These are phyloP conservation scores for Chenopodium formosanum DNA, from an alignment of 148 eudicot species.

Conservation along the genomic window DNA sequence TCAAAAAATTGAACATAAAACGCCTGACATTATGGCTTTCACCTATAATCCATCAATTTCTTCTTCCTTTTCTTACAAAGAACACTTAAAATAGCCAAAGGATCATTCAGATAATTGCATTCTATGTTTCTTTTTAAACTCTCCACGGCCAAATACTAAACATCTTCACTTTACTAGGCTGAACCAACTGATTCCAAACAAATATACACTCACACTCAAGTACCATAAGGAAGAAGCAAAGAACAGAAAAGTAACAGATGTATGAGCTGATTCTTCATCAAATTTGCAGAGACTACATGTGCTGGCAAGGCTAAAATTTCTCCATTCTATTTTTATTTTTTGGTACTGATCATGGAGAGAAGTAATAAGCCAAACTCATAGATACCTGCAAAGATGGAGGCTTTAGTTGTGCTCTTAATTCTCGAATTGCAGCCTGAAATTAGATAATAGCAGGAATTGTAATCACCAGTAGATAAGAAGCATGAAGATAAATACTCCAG, in stretches of 20 bases:
- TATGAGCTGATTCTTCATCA: no score
- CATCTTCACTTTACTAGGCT: not conserved
- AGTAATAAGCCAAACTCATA: not conserved
- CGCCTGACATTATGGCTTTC: not conserved
- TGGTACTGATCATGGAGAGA: not conserved
- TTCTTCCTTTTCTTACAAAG: no score
- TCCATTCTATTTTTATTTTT: no score
- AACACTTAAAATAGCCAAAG: no score
- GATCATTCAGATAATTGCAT: no score
- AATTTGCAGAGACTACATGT: not conserved
- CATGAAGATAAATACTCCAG: not conserved
- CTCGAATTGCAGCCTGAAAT: conserved; percentile 85
- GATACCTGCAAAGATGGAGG: conserved; percentile 97
- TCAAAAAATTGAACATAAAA: no score
- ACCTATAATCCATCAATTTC: no score
- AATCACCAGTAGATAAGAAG: not conserved
- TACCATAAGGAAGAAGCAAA: not conserved
- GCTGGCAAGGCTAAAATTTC: no score
- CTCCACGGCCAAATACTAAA: no score
- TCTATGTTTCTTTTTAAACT: no score
- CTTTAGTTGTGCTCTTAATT: conserved; percentile 84
- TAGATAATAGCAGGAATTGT: not conserved
- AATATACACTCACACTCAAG: not conserved
- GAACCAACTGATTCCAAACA: not conserved
- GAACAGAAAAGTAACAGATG: not conserved